Base-by-base conservation (phyloP, 495 filamentous ascomycete species). In the Neurospora sp. region DNA sequence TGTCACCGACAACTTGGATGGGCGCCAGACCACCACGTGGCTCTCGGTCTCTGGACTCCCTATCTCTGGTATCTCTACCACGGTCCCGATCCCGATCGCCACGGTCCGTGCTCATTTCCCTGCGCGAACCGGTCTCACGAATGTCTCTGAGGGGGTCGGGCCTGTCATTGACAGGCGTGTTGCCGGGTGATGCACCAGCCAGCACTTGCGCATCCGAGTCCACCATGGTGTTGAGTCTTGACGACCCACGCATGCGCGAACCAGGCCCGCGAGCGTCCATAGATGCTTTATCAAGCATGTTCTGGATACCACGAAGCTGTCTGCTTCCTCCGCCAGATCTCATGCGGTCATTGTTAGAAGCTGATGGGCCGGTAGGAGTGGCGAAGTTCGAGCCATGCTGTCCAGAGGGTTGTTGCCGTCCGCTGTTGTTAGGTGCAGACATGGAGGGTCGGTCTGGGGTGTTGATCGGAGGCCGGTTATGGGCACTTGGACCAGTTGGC, bases 291-390 rank as follows among this genome's bases (percentile, higher is more conserved):
- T 85, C 83, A 3, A 88, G 81, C 69, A 82, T 87, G 69, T 76
- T 86, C 71, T 88, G 86, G 20, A 89, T 88, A 37, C 84, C 84
- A 1, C 82, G 80, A 16, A 89, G 75, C 72, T 87, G 85, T 70
- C 87, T 75, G 72, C 76, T 77, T 44, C 78, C 53, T 61, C 53
- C 76, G 6, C 84, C 79, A n/a, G 81, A 76, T 31, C 83, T 79
- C 66, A 83, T 79, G 42, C 86, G 81, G 46, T 88, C 86, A 37
- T 78, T 80, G 31, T 79, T 71, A 5, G 80, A 79, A 38, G 76
- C 76, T 9, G 85, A 78, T 22, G 86, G 86, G 3, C 86, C 86
- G 2, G 85, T 88, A 8, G 86, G 86, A 2, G 83, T 79, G 37
- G 79, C 66, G 70, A 85, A 76, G 70, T 85, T 78, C 74, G 72